Evolutionary conservation across 805 yeast species (phyloP), one percentile per base, ranked within the genome.

Genomic region (Yueomyces sinensis): DNA sequence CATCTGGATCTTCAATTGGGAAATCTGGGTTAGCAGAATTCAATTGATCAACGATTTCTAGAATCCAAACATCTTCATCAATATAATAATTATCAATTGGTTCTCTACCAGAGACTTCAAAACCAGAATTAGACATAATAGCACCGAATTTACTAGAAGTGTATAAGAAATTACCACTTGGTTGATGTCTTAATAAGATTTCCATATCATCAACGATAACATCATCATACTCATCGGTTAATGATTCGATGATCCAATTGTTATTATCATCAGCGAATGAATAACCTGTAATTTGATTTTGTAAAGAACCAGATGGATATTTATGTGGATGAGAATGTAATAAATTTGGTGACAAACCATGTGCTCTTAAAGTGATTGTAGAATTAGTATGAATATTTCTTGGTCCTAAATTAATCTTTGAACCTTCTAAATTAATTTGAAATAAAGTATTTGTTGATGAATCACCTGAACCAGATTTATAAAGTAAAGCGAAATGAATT

Each of bases 381-480:
- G 74, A 72, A 15, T 74, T 83, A 37, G 68, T 56, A 3, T 76
- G 56, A 14, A 82, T 64, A 42, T 76, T 79, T 59, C 91, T 67
- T 36, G 89, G 80, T 25, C 79, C 66, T 35, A 80, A 75, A 24
- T 64, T 66, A 34, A 89, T 67, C 14, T 74, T 69, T 32, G 76
- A 72, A 9, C 80, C 82, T 34, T 69, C 68, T 42, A 91, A 63
- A 39, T 89, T 82, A 9, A 89, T 87, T 58, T 91, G 98, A 59
- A 91, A 77, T 34, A 89, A 66, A 0, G 96, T 77, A 14, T 91
- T 77, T 62, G 91, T 82, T 34, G 91, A 76, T 3, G 93, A 81
- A 56, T 89, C 95, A 29, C 97, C 98, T 0, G 95, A 76, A 15
- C 98, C 98, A 2, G 93, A 71, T 47, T 75, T 76, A 48, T 70